phyloP scores from a whole-genome alignment of 2,329 filamentous ascomycete species.

The Paecilomyces sp. region DNA sequence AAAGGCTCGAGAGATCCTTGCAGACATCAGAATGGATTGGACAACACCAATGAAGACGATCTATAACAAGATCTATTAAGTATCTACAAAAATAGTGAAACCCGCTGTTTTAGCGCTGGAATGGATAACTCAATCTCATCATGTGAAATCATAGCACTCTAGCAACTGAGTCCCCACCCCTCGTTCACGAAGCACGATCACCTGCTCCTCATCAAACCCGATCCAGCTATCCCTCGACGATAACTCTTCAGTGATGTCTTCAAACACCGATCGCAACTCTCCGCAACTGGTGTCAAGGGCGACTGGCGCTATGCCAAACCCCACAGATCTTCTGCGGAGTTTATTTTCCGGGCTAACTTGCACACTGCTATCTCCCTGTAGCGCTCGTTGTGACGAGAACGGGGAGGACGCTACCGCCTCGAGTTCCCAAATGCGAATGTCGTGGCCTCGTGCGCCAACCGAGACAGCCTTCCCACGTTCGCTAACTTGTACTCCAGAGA shows the following conservation, averaged over 20 bases:
- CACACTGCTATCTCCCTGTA: slow-evolving; percentile 46
- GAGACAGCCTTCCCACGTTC: slow-evolving; percentile 81
- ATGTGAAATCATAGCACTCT: slow-evolving; percentile 83
- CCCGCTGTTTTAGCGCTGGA: not conserved
- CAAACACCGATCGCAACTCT: slow-evolving; percentile 25
- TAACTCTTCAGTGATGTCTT: slow-evolving; percentile 30
- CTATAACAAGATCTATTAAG: not conserved
- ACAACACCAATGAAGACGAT: not conserved
- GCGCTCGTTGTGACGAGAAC: slow-evolving; percentile 34
- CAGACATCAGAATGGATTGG: not conserved
- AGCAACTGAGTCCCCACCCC: slow-evolving; percentile 62
- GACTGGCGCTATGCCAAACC: slow-evolving; percentile 10
- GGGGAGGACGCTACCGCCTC: slow-evolving; percentile 58
- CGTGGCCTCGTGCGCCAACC: slow-evolving; percentile 72
- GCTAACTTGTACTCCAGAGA: slow-evolving; percentile 78
- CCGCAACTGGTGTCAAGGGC: slow-evolving; percentile 18
- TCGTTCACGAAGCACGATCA: slow-evolving; percentile 75
- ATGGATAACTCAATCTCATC: slow-evolving; percentile 7
- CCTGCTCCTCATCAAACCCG: slow-evolving; percentile 85
- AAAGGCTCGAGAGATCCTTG: not conserved
- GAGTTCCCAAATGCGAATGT: slow-evolving; percentile 82
- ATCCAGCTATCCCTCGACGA: slow-evolving; percentile 57
- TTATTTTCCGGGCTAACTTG: slow-evolving; percentile 40
- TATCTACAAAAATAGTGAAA: not conserved
- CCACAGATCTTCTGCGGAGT: slow-evolving; percentile 8